These are phyloP conservation scores for Teratosphaeria epicoccoides DNA, from an alignment of 2,329 filamentous ascomycete genomes.

Conservation along the genomic window DNA sequence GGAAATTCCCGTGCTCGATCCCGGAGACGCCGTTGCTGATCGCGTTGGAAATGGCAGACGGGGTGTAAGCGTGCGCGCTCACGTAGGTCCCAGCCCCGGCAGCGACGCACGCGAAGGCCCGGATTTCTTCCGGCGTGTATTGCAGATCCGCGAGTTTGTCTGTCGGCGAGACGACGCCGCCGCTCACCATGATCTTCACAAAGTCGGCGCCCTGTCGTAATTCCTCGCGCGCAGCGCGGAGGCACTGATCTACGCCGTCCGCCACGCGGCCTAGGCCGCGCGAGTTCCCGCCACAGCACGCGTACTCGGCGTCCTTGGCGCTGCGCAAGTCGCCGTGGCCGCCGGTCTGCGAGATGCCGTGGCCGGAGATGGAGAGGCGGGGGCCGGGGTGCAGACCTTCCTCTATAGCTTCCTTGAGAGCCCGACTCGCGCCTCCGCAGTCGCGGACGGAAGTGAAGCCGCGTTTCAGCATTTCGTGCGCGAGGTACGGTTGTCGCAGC, in stretches of 20 bases:
- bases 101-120: slow-evolving; percentile 43
- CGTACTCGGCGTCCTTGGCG: slow-evolving; percentile 32
- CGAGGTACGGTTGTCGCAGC: slow-evolving; percentile 40
- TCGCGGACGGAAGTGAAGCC: slow-evolving; percentile 52
- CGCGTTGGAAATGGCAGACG: slow-evolving; percentile 43
- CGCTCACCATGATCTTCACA: slow-evolving; percentile 51
- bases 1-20: slow-evolving; percentile 52
- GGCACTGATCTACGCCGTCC: slow-evolving; percentile 47
- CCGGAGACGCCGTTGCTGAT: slow-evolving; percentile 45
- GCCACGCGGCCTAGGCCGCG: slow-evolving; percentile 36
- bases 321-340: slow-evolving; percentile 47
- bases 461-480: slow-evolving; percentile 41
- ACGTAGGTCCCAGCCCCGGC: slow-evolving; percentile 42
- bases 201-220: slow-evolving; percentile 48
- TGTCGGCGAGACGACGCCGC: slow-evolving; percentile 47
- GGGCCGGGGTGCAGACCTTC: slow-evolving; percentile 48
- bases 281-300: slow-evolving; percentile 39
- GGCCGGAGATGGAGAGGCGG: slow-evolving; percentile 44
- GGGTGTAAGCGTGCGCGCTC: slow-evolving; percentile 49
- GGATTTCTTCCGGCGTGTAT: slow-evolving; percentile 47
- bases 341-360: slow-evolving; percentile 47
- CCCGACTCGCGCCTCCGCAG: slow-evolving; percentile 45
- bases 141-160: slow-evolving; percentile 45
- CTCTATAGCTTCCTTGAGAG: slow-evolving; percentile 46
- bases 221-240: slow-evolving; percentile 43